Conservation (phyloP, 768 basidiomycete species). For the Austroboletus eburneus region DNA sequence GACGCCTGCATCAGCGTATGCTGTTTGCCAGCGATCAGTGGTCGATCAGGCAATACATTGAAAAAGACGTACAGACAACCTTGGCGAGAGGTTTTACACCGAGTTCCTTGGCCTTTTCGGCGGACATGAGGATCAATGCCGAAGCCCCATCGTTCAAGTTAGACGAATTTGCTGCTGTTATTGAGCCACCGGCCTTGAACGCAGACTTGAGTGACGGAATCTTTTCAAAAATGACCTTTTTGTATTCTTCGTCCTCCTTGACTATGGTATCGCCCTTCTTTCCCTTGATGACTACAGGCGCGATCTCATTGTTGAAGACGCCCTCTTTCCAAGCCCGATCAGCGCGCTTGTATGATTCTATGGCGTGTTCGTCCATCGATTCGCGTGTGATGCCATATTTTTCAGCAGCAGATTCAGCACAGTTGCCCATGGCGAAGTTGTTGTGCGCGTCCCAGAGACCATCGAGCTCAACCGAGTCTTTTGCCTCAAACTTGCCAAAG, state of each 20-base stretch:
- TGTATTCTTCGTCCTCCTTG: conserved; percentile 96
- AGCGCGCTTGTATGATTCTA: conserved; percentile 93
- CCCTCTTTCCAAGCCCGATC: conserved; percentile 88
- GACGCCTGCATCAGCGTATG: conserved; percentile 95
- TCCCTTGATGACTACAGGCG: conserved; percentile 85
- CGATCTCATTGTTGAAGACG: conserved; percentile 82
- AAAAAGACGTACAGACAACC: conserved; percentile 71
- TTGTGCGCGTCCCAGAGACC: conserved; percentile 98
- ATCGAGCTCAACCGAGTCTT: conserved; percentile 86
- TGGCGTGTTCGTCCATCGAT: conserved; percentile 84
- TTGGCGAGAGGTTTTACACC: conserved; percentile 92
- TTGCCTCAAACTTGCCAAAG: conserved; percentile 87
- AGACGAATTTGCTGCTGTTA: conserved; percentile 97
- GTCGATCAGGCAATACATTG: not conserved
- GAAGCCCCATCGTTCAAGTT: conserved; percentile 95
- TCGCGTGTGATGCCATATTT: conserved; percentile 84
- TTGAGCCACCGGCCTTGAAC: conserved; percentile 84
- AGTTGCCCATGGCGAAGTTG: conserved; percentile 98
- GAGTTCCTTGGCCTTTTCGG: conserved; percentile 87
- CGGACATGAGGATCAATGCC: conserved; percentile 91
- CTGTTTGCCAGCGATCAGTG: conserved; percentile 37
- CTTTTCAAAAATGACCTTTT: conserved; percentile 93
- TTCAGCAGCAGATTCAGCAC: conserved; percentile 81
- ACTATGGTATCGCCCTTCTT: conserved; percentile 92
- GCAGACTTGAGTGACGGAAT: conserved; percentile 83